Percentiles rank a stretch among this genome's conserved stretches.
Evolutionary conservation across 495 filamentous ascomycete genomes (phyloP).

Genomic region (Parachaetomium inaequale): DNA sequence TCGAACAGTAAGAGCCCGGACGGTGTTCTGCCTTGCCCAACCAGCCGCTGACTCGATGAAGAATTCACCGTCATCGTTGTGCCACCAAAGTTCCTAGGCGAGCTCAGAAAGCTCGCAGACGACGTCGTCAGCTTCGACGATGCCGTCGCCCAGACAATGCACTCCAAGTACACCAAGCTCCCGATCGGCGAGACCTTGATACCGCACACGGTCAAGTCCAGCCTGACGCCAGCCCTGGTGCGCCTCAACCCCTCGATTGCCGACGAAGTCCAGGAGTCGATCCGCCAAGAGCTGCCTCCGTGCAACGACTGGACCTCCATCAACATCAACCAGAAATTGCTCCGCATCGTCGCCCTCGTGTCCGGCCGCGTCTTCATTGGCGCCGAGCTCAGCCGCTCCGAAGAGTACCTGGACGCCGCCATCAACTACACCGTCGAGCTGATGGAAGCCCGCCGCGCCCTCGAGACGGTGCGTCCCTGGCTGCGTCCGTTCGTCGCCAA

Average conservation of each 20-base stretch:
- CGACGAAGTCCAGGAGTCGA: conserved; percentile 28
- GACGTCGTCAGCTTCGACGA: conserved; percentile 35
- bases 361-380: conserved; percentile 60
- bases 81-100: conserved; percentile 32
- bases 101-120: conserved; percentile 39
- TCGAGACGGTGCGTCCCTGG: conserved; percentile 32
- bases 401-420: conserved; percentile 55
- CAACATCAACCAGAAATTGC: conserved; percentile 36
- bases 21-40: background rate
- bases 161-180: conserved; percentile 31
- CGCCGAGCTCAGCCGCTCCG: conserved; percentile 47
- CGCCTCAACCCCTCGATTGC: conserved; percentile 27
- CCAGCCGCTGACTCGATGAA: background rate
- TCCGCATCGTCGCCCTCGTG: conserved; percentile 52
- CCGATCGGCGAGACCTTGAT: conserved; percentile 13
- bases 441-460: conserved; percentile 31
- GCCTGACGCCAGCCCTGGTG: conserved; percentile 28
- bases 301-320: conserved; percentile 44
- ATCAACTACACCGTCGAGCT: conserved; percentile 56
- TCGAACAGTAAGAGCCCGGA: conserved; percentile 23
- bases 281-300: conserved; percentile 26
- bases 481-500: conserved; percentile 32
- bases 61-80: conserved; percentile 33
- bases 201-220: conserved; percentile 28
- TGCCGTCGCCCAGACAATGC: conserved; percentile 30